These are phyloP conservation scores for Pistacia atlantica DNA, from an alignment of 345 rosid species.

Conservation along the genomic window DNA sequence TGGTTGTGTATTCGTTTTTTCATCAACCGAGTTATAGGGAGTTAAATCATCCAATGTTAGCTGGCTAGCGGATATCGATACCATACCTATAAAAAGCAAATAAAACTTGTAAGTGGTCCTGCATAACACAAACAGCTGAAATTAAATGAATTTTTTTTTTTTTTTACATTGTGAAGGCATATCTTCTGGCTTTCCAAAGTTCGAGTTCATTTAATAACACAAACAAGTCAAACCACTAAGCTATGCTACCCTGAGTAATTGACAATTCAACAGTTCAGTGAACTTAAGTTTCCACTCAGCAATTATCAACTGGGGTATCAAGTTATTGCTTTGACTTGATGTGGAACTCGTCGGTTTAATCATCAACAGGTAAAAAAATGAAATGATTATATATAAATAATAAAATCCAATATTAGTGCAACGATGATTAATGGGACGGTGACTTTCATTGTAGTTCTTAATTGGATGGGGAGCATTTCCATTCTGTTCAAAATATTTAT, in stretches of 20 bases:
- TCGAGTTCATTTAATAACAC: not conserved
- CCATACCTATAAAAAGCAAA: too few species aligned
- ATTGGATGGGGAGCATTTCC: not conserved
- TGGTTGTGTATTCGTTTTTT: too few species aligned
- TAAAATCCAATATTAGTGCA: not conserved
- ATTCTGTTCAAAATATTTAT: not conserved
- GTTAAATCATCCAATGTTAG: too few species aligned
- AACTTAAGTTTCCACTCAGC: not conserved
- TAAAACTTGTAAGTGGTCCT: too few species aligned
- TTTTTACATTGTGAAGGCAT: too few species aligned
- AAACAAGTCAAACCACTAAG: not conserved
- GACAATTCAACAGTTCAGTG: not conserved
- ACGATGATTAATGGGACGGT: constrained; percentile 2
- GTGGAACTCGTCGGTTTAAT: not conserved
- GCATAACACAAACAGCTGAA: too few species aligned
- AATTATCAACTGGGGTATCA: not conserved
- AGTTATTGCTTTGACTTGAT: not conserved
- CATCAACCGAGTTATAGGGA: too few species aligned
- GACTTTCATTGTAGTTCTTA: not conserved
- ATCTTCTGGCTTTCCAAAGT: not conserved
- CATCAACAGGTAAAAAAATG: not conserved
- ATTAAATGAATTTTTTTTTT: too few species aligned
- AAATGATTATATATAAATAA: not conserved
- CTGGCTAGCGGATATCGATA: too few species aligned
- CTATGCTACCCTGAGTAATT: not conserved